Conservation (phyloP, 345 rosid species). For the Crucihimalaya himalaica region DNA sequence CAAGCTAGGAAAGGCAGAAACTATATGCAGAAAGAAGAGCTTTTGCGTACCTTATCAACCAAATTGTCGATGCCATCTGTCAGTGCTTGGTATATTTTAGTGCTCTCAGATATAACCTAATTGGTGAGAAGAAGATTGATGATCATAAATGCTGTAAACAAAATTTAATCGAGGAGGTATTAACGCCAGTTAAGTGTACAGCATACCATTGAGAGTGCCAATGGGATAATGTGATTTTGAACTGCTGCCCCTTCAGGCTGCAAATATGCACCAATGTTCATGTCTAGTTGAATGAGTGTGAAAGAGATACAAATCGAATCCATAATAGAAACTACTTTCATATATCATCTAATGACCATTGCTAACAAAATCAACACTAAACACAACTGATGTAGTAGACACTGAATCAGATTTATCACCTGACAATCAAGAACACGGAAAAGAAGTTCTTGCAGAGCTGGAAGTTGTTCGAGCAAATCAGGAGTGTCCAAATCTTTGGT, state of each 20-base stretch:
- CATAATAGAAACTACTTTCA: neutral
- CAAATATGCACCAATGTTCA: constrained; percentile 38
- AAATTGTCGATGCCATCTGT: constrained; percentile 83
- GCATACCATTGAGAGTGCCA: constrained; percentile 89
- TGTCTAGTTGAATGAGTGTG: neutral
- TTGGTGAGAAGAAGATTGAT: neutral
- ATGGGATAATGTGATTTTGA: constrained; percentile 74
- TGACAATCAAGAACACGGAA: constrained; percentile 90
- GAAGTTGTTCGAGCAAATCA: constrained; percentile 88
- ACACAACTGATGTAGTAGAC: neutral
- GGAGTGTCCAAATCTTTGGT: constrained; percentile 89
- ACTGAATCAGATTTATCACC: constrained; percentile 47
- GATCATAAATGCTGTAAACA: neutral
- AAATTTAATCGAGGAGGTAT: neutral
- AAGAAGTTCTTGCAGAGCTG: constrained; percentile 90
- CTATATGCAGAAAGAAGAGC: neutral
- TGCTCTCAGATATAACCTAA: constrained; percentile 91
- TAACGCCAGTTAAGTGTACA: constrained; percentile 4
- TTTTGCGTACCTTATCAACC: constrained; percentile 79
- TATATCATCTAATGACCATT: neutral
- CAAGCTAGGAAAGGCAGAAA: neutral
- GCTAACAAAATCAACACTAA: constrained; percentile 9
- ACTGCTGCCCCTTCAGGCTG: constrained; percentile 96
- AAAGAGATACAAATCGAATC: neutral
- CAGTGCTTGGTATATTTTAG: constrained; percentile 85